phyloP scores from a whole-genome alignment of 2,329 filamentous ascomycete genomes.

The Beauveria bassiana region DNA sequence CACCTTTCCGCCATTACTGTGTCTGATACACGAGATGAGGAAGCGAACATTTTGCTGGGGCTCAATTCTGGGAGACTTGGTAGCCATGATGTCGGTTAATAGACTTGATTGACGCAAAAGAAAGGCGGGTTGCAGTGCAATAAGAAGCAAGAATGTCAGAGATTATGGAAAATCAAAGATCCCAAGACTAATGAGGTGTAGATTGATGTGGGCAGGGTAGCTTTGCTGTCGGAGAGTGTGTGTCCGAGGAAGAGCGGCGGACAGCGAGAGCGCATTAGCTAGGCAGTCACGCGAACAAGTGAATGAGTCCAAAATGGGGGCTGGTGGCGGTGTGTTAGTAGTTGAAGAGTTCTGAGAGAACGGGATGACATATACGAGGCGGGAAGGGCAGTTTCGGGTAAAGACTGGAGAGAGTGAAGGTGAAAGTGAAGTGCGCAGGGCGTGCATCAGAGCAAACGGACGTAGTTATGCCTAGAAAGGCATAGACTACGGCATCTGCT shows the following conservation, averaged over 20 bases:
- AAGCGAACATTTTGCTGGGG: slow-evolving; percentile 55
- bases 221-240: neutral
- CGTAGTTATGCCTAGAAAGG: neutral
- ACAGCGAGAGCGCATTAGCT: neutral
- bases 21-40: slow-evolving; percentile 56
- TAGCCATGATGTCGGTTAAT: slow-evolving; percentile 37
- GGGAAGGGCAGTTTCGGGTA: neutral
- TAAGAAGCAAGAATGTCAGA: too few species aligned
- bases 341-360: neutral
- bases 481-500: neutral
- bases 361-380: neutral
- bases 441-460: neutral
- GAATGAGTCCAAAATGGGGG: neutral
- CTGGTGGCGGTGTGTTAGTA: neutral
- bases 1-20: slow-evolving; percentile 54
- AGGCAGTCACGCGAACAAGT: neutral
- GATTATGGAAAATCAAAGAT: too few species aligned
- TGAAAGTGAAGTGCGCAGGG: neutral
- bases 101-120: too few species aligned
- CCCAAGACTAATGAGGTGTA: neutral
- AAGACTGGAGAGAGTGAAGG: neutral
- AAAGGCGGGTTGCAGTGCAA: too few species aligned
- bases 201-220: neutral
- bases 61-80: slow-evolving; percentile 35
- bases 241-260: neutral